A percentile compares a stretch with the other conserved stretches of the same genome.
Conservation (phyloP, 257 asterid genomes). For the Solanum pimpinellifolium region DNA sequence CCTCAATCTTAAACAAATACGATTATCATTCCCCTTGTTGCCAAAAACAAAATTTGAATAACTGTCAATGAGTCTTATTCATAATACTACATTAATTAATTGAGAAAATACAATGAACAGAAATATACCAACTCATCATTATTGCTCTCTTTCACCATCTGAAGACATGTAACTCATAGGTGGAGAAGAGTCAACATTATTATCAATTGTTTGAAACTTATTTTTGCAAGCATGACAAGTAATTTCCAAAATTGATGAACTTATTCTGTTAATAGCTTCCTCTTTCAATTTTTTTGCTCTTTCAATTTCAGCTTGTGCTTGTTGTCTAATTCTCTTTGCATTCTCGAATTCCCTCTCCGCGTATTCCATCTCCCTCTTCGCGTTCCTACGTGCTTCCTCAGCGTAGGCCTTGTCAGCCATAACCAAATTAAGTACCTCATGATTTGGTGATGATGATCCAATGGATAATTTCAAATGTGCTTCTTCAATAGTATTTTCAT, state of each 20-base stretch:
- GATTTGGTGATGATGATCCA: slow-evolving; percentile 16
- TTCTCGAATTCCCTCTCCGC: slow-evolving; percentile 56
- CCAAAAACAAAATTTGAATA: background rate
- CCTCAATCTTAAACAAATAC: background rate
- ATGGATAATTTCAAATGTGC: slow-evolving; percentile 18
- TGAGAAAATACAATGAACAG: background rate
- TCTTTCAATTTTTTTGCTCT: slow-evolving; percentile 42
- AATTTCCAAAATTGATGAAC: slow-evolving; percentile 36
- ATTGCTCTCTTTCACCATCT: slow-evolving; percentile 18
- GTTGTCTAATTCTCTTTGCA: slow-evolving; percentile 55
- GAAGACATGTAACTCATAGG: slow-evolving; percentile 25
- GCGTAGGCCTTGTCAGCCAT: slow-evolving; percentile 63
- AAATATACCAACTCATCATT: background rate
- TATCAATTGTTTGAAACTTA: slow-evolving; percentile 17
- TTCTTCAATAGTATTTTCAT: background rate
- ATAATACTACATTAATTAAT: background rate
- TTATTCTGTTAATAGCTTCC: slow-evolving; percentile 31
- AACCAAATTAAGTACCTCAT: slow-evolving; percentile 24
- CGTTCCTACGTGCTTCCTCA: slow-evolving; percentile 49
- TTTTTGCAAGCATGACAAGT: slow-evolving; percentile 63
- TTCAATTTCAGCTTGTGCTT: slow-evolving; percentile 46
- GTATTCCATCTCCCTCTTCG: slow-evolving; percentile 42
- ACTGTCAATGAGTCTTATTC: background rate
- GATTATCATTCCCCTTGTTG: background rate
- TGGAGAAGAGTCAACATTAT: slow-evolving; percentile 15